Base-by-base conservation (phyloP, 2,329 filamentous ascomycete species). In the Scorias spongiosa region DNA sequence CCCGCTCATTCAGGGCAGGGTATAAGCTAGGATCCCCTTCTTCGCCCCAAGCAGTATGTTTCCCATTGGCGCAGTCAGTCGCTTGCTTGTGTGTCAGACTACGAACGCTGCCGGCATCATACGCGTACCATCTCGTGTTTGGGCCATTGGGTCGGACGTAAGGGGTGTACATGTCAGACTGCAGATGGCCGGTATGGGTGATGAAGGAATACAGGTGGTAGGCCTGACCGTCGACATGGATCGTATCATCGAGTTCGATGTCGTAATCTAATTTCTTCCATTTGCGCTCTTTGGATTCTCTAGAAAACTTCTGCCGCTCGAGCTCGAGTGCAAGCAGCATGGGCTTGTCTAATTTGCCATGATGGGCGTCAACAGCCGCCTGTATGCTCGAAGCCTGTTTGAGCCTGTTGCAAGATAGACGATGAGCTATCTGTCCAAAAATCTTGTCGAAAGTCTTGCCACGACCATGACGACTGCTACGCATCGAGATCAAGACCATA, bases 121-220 rank as follows among this genome's bases (percentile, higher is more conserved):
- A 79, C 29, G 67, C 69, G 44, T 79, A 71, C 76, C 76, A 80
- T 39, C 67, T 70, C 8, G 68, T 66, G 9, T 66, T 68, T 5
- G 69, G 69, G 2, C 75, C 75, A 39, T 66, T 66, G 1, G 76
- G 76, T 28, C 76, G 68, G 40, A 80, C 57, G 29, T 78, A 70
- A n/a, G 72, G 69, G 50, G 75, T 74, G 59, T 77, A 80, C 32
- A 71, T 66, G 40, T 70, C 70, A 5, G 74, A 78, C 15, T 71
- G 71, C 12, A 78, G 68, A 18, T 40, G 14, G 20, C 74, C 75
- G 47, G 70, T 70, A 52, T 80, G 76, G 2, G 76, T 72, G 29
- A 78, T 62, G 48, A 78, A 73, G 2, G 74, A 74, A 49, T 75
- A 79, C 0, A 80, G 65, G 1, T 68, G 70, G 52, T 78, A 80